A percentile compares a stretch with the other conserved stretches of the same genome.
These are phyloP conservation scores for Dictyostelium firmibasis DNA, from an alignment of 78 protist genomes.

Conservation along the genomic window DNA sequence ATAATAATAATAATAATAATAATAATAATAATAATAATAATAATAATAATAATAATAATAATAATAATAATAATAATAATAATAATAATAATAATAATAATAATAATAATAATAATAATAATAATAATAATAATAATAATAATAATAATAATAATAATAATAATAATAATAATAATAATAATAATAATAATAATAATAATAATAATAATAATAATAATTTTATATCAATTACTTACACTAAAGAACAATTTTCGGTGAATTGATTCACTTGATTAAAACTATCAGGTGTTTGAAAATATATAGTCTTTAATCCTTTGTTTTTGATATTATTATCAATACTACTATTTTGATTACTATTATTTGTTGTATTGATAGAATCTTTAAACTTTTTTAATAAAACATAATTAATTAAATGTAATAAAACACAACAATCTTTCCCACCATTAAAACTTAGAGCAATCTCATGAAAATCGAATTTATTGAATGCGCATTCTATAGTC, in stretches of 20 bases:
- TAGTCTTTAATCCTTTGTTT: neutral
- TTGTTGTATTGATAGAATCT: neutral
- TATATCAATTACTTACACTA: neutral
- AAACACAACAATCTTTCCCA: conserved; percentile 85
- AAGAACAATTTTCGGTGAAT: conserved; percentile 32
- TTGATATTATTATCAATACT: conserved; percentile 2
- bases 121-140: too few species aligned
- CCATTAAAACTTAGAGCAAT: conserved; percentile 83
- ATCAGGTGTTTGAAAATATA: conserved; percentile 21
- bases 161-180: too few species aligned
- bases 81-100: too few species aligned
- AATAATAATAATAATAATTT: neutral
- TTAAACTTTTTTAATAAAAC: neutral
- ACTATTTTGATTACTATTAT: neutral
- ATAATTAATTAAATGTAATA: conserved; percentile 71
- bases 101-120: too few species aligned
- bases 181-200: neutral
- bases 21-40: too few species aligned
- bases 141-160: too few species aligned
- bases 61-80: too few species aligned
- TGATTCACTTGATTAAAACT: conserved; percentile 38
- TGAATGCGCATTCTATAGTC: neutral
- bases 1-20: too few species aligned
- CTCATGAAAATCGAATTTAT: neutral
- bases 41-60: too few species aligned